phyloP scores from a whole-genome alignment of 306 rosid genomes.

The Argentina anserina region DNA sequence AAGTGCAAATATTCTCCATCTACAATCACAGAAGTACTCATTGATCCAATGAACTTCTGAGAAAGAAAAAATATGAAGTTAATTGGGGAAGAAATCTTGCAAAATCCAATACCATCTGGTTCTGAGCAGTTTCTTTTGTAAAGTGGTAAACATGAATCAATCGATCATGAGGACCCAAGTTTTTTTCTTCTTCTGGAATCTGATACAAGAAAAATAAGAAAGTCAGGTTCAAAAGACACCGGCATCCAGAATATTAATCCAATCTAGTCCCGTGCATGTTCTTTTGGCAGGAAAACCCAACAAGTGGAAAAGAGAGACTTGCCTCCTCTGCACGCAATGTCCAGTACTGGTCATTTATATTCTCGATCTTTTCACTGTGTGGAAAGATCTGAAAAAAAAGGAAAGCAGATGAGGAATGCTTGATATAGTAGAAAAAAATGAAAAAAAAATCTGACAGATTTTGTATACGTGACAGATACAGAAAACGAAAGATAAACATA shows the following conservation, averaged over 20 bases:
- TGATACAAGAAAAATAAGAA: slow-evolving; percentile 20
- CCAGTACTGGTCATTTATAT: slow-evolving; percentile 80
- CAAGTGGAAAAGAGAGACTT: slow-evolving; percentile 6
- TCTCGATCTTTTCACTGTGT: slow-evolving; percentile 60
- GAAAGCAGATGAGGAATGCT: not conserved
- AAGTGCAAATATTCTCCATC: not conserved
- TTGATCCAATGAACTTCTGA: not conserved
- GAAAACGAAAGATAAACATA: not conserved
- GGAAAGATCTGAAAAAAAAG: slow-evolving; percentile 54
- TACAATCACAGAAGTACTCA: not conserved
- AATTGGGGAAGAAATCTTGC: not conserved
- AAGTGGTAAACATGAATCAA: slow-evolving; percentile 92
- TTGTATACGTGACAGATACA: not conserved
- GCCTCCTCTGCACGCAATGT: slow-evolving; percentile 83
- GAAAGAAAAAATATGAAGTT: not conserved
- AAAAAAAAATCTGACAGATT: not conserved
- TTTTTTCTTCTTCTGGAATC: slow-evolving; percentile 89
- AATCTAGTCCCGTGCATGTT: not conserved
- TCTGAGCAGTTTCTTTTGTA: slow-evolving; percentile 63
- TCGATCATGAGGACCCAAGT: slow-evolving; percentile 66
- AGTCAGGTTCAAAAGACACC: slow-evolving; percentile 8
- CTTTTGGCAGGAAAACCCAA: not conserved
- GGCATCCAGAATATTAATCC: not conserved
- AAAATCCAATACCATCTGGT: slow-evolving; percentile 51
- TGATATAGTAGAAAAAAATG: not conserved